These are phyloP conservation scores for Ophiocordyceps unilateralis DNA, from an alignment of 2,329 filamentous ascomycete species.

Conservation along the genomic window DNA sequence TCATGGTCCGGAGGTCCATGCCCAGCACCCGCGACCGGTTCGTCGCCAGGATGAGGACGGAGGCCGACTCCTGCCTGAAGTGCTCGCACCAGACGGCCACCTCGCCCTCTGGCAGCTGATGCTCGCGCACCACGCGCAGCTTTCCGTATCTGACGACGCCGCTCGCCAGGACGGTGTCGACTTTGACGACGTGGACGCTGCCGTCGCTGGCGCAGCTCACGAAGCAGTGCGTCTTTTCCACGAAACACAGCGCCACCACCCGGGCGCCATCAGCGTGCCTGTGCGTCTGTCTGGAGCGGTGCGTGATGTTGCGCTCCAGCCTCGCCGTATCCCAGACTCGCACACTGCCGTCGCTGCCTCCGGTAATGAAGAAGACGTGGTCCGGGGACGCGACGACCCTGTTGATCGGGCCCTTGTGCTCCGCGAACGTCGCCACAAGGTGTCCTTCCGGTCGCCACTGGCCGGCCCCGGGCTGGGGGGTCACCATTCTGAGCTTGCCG, in stretches of 20 bases:
- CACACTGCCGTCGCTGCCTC: slow-evolving; percentile 76
- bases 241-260: slow-evolving; percentile 72
- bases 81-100: slow-evolving; percentile 84
- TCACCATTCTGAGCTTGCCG: slow-evolving; percentile 33
- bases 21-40: slow-evolving; percentile 70
- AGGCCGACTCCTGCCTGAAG: slow-evolving; percentile 65
- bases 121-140: slow-evolving; percentile 58
- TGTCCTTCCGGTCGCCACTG: slow-evolving; percentile 70
- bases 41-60: slow-evolving; percentile 73
- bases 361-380: slow-evolving; percentile 87
- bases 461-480: slow-evolving; percentile 24
- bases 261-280: slow-evolving; percentile 53
- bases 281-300: slow-evolving; percentile 75
- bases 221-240: slow-evolving; percentile 89
- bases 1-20: slow-evolving; percentile 78
- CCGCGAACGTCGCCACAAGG: slow-evolving; percentile 73
- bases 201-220: slow-evolving; percentile 82
- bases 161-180: slow-evolving; percentile 34
- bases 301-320: slow-evolving; percentile 78
- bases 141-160: slow-evolving; percentile 59
- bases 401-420: slow-evolving; percentile 71
- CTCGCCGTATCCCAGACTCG: slow-evolving; percentile 87
- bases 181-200: slow-evolving; percentile 74
- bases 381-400: slow-evolving; percentile 72
- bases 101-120: slow-evolving; percentile 58